phyloP scores from a whole-genome alignment of 2,329 filamentous ascomycete species.

The Trichoderma endophyticum region DNA sequence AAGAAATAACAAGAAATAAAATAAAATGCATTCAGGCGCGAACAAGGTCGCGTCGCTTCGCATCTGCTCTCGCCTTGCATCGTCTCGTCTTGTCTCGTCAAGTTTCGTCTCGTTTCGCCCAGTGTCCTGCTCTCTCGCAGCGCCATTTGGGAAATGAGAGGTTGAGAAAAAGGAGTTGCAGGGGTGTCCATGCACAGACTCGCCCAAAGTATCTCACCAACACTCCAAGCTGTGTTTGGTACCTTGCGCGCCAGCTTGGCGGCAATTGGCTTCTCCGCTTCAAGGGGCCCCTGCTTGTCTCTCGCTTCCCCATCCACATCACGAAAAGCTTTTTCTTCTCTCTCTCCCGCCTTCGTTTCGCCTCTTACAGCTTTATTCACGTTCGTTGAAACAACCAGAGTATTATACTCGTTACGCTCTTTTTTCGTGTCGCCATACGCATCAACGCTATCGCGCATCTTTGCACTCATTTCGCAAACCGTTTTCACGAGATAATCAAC shows the following conservation, averaged over 20 bases:
- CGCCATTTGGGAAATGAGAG: constrained; percentile 20
- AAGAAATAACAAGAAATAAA: neutral
- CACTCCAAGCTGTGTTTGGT: neutral
- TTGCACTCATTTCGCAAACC: constrained; percentile 14
- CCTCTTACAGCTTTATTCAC: constrained; percentile 17
- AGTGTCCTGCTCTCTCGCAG: neutral
- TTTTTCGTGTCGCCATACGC: constrained; percentile 14
- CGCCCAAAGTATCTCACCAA: neutral
- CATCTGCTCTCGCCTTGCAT: neutral
- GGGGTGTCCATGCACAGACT: neutral
- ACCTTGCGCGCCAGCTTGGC: constrained; percentile 2
- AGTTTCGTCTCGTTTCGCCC: neutral
- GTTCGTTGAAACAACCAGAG: constrained; percentile 24
- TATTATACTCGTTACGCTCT: constrained; percentile 31
- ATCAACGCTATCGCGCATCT: constrained; percentile 1
- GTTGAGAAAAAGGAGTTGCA: constrained; percentile 21
- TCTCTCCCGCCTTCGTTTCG: constrained; percentile 2
- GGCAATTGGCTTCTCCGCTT: neutral
- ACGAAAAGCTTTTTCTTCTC: constrained; percentile 17
- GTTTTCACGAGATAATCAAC: neutral
- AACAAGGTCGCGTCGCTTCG: neutral
- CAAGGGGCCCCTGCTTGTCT: neutral
- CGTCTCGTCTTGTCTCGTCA: neutral
- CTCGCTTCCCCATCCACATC: constrained; percentile 16
- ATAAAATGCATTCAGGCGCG: neutral